Evolutionary conservation across 192 early-diverging fungal species (phyloP), one percentile per base, ranked within the genome.

Genomic region (Kappamyces sp.): DNA sequence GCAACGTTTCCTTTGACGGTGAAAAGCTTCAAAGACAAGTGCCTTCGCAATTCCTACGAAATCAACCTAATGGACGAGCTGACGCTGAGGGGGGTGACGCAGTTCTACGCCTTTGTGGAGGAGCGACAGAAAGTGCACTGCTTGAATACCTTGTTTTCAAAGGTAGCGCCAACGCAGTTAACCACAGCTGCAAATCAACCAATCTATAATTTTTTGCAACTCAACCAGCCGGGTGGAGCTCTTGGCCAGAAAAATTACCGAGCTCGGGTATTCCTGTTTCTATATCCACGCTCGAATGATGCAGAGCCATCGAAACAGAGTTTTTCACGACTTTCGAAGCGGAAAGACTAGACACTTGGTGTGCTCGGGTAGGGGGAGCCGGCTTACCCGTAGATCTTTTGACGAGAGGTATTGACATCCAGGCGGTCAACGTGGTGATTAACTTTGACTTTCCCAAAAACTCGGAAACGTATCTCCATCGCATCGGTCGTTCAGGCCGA

Each of bases 391-490:
- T 62, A 87, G 95, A 99, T 76, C 76, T 99, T 47, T 78, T 96
- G 53, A 96, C 96, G 8, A 87, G 96, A 55, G 96, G 96, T 77
- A 99, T 99, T 64, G 96, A 99, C 72, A 97, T 99, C 68, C 96
- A 99, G 74, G 94, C 94, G 14, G 96, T 99, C 40, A 97, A 97
- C 69, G 94, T 99, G 11, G 96, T 99, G 49, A 97, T 99, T 81
- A 97, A 99, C 82, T 99, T 97, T 85, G 96, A 99, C 73, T 97
- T 99, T 69, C 94, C 94, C 58, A 97, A 97, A 70, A 99, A 97
- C 59, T 90, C 94, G 35, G 96, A 99, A 75, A 99, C 94, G 1
- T 99, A 99, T 68, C 76, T 99, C 39, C 96, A 99, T 75, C 88
- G 96, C 60, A 99, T 99, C 67, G 96, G 96, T 54, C 88, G 96